Base-by-base conservation (phyloP, 495 filamentous ascomycete species). In the Gamarada debralockiae region DNA sequence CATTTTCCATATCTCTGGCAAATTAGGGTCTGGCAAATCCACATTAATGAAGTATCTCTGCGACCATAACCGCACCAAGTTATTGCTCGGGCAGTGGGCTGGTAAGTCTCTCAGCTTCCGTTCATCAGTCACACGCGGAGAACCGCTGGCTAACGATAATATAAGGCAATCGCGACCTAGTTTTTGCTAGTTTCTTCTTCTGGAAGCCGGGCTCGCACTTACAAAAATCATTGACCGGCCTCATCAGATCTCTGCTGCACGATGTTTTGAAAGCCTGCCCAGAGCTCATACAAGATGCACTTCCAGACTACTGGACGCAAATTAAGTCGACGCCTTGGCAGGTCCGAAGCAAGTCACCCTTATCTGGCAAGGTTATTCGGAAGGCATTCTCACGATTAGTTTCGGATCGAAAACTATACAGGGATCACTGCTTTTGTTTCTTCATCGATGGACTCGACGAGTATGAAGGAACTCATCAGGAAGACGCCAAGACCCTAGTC, bases 371-470 rank as follows among this genome's bases (percentile, higher is more conserved):
- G n/a, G n/a, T n/a, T n/a, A n/a, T n/a, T n/a, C n/a, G n/a, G n/a
- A n/a, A n/a, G n/a, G n/a, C n/a, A n/a, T n/a, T n/a, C n/a, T n/a
- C n/a, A n/a, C n/a, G n/a, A n/a, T n/a, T n/a, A n/a, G n/a, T n/a
- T n/a, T n/a, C n/a, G n/a, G n/a, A n/a, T n/a, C n/a, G n/a, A n/a
- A n/a, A n/a, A n/a, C n/a, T n/a, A n/a, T n/a, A n/a, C n/a, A n/a
- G n/a, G n/a, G n/a, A n/a, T n/a, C n/a, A n/a, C n/a, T n/a, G 50
- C 76, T 24, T 78, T 70, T 55, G 67, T 76, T 42, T 73, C 74
- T n/a, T n/a, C n/a, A n/a, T n/a, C n/a, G n/a, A n/a, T n/a, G n/a
- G n/a, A n/a, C n/a, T n/a, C n/a, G n/a, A 75, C 43, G 73, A 78
- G 42, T 72, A 63, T 51, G 50, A 67, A 5, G 72, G 60, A n/a